Percentiles rank a stretch among this genome's conserved stretches.
These are phyloP conservation scores for Yarrowia bubula DNA, from an alignment of 805 yeast species.

Conservation along the genomic window DNA sequence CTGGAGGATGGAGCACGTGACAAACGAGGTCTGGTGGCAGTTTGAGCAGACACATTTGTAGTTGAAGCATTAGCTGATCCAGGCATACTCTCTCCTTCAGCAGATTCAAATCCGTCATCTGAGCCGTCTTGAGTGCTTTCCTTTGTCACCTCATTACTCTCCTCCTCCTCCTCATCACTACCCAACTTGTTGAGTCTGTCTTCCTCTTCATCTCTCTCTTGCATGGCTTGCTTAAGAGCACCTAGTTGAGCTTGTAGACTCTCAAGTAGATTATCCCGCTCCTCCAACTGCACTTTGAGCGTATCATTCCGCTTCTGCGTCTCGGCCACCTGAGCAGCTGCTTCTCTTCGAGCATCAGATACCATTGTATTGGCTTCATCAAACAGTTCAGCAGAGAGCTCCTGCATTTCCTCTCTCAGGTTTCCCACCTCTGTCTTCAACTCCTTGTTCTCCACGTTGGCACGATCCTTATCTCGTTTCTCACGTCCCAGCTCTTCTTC, in stretches of 20 bases:
- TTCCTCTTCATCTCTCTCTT: constrained; percentile 50
- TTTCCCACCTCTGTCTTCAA: constrained; percentile 67
- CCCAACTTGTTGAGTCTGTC: constrained; percentile 19
- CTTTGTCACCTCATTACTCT: neutral
- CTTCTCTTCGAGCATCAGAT: constrained; percentile 66
- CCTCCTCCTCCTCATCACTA: constrained; percentile 5
- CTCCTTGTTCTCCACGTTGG: constrained; percentile 27
- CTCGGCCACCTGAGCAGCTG: constrained; percentile 55
- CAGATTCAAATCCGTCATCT: constrained; percentile 1
- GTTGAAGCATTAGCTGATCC: neutral
- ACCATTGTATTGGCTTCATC: constrained; percentile 86
- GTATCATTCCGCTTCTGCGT: constrained; percentile 57
- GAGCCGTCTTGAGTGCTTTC: neutral
- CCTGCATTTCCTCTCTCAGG: constrained; percentile 64
- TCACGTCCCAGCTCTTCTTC: constrained; percentile 36
- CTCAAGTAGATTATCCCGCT: constrained; percentile 65
- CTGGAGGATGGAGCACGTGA: constrained; percentile 2
- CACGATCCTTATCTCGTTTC: constrained; percentile 30
- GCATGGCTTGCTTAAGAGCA: constrained; percentile 60
- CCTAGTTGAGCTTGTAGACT: constrained; percentile 64
- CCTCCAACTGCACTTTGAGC: constrained; percentile 73
- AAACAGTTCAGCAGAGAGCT: constrained; percentile 71
- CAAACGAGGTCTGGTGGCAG: constrained; percentile 8
- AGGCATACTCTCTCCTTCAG: neutral
- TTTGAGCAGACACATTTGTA: neutral